Percentiles rank a stretch among this genome's conserved stretches.
phyloP scores from a whole-genome alignment of 768 basidiomycete genomes.

The Tricholoma furcatifolium region DNA sequence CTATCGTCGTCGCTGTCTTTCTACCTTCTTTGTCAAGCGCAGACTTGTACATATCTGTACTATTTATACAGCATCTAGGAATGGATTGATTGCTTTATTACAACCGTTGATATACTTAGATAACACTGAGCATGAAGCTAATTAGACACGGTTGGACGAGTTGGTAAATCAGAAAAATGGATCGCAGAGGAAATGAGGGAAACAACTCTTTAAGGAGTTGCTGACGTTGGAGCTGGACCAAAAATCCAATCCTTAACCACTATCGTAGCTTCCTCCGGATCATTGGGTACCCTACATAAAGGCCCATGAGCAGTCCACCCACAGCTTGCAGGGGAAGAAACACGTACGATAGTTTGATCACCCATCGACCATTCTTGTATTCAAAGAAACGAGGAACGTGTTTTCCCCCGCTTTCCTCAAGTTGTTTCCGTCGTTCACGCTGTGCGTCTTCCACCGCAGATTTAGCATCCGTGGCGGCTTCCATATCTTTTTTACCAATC shows the following conservation, averaged over 20 bases:
- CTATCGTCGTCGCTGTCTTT: not conserved
- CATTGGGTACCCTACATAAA: conserved; percentile 60
- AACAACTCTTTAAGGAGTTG: not conserved
- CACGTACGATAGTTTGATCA: conserved; percentile 73
- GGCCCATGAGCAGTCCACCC: not conserved
- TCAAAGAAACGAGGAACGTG: conserved; percentile 84
- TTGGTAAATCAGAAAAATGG: not conserved
- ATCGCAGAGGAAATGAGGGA: not conserved
- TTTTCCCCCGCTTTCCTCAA: conserved; percentile 70
- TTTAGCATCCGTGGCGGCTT: conserved; percentile 90
- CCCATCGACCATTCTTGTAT: conserved; percentile 73
- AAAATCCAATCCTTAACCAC: conserved; percentile 83
- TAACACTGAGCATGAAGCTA: not conserved
- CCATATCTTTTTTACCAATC: conserved; percentile 88
- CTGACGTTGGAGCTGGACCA: conserved; percentile 16
- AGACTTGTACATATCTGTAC: conserved; percentile 3
- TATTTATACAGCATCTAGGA: not conserved
- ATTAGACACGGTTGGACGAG: not conserved
- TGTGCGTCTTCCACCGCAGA: conserved; percentile 89
- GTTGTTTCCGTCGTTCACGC: conserved; percentile 69
- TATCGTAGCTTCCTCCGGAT: conserved; percentile 64
- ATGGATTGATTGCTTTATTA: conserved; percentile 4
- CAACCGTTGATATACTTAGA: not conserved
- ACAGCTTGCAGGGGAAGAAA: not conserved
- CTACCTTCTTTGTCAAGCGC: not conserved